Base-by-base conservation (phyloP, 1,284 basidiomycete species). In the Ganoderma lingzhi region DNA sequence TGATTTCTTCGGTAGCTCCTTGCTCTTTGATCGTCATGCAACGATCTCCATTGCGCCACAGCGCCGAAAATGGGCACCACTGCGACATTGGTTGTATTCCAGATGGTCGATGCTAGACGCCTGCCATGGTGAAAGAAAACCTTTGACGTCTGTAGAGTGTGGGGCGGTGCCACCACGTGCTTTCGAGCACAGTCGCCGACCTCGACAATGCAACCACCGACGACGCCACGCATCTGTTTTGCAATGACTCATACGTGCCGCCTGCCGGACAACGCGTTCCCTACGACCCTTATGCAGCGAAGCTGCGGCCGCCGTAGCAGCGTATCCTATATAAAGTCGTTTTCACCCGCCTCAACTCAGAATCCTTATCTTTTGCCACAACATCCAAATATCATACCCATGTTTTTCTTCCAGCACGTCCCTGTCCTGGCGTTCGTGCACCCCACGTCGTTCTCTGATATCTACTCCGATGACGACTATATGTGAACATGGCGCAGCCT, bases 361-460 rank as follows among this genome's bases (percentile, higher is more conserved):
- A 60, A 44, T 55, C 59, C 56, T 28, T 30, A 35, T 60, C 42
- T 61, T 39, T 48, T 48, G 62, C 12, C 60, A 70, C 45, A 60
- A 66, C 53, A n/a, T 53, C 60, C 37, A 15, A 62, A 45, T 65
- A 67, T 30, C 64, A 19, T 44, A 48, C 66, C n/a, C 63, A 76
- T 77, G 75, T 71, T 74, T 41, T 69, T 73, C 51, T 65, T 76
- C 64, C 70, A 73, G 30, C 72, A 73, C 4, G 58, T 68, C 28
- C 72, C 68, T 17, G 64, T 68, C 17, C 68, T 71, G 1, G 6
- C 63, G 12, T 64, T 64, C 41, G 51, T 51, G 48, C 65, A n/a
- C 15, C 68, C 15, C 35, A 14, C 19, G 14, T 58, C 64, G 28
- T 23, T 32, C 39, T 42, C 66, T 19, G 14, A 56, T 5, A 14